Evolutionary conservation across 805 yeast genomes (phyloP).

Genomic region (Diddensiella santjacobensis): DNA sequence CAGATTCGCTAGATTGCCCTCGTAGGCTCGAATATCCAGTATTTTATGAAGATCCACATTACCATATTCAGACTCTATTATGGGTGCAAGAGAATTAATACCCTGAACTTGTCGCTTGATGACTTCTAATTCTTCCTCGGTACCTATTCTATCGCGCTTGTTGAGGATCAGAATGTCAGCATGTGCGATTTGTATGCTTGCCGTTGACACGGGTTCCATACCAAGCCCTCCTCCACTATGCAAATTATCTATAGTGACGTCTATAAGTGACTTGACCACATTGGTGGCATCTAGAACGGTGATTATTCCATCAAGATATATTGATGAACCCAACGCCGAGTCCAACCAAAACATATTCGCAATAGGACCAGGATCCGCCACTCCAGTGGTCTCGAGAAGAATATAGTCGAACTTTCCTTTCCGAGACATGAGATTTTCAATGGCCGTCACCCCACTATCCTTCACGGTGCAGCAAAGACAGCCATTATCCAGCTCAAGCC

Average conservation of each 20-base stretch:
- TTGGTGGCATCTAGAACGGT: slow-evolving; percentile 74
- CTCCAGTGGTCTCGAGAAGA: slow-evolving; percentile 89
- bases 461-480: slow-evolving; percentile 95
- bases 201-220: slow-evolving; percentile 57
- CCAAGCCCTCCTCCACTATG: slow-evolving; percentile 27
- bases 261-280: slow-evolving; percentile 62
- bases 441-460: slow-evolving; percentile 91
- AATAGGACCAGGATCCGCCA: slow-evolving; percentile 97
- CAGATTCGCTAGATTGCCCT: slow-evolving; percentile 28
- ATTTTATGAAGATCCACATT: slow-evolving; percentile 62
- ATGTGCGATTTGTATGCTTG: slow-evolving; percentile 83
- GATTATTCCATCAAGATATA: slow-evolving; percentile 86
- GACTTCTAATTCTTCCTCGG: slow-evolving; percentile 26
- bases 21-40: slow-evolving; percentile 79
- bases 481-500: slow-evolving; percentile 96
- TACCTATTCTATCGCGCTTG: slow-evolving; percentile 57
- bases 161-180: slow-evolving; percentile 82
- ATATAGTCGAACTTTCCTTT: slow-evolving; percentile 81
- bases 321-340: slow-evolving; percentile 76
- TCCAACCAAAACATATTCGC: slow-evolving; percentile 98
- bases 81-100: slow-evolving; percentile 68
- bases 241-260: slow-evolving; percentile 39
- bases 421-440: slow-evolving; percentile 75
- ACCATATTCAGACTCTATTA: slow-evolving; percentile 69
- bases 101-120: slow-evolving; percentile 41